Evolutionary conservation across 768 basidiomycete genomes (phyloP).

Genomic region (Trametes meyenii): DNA sequence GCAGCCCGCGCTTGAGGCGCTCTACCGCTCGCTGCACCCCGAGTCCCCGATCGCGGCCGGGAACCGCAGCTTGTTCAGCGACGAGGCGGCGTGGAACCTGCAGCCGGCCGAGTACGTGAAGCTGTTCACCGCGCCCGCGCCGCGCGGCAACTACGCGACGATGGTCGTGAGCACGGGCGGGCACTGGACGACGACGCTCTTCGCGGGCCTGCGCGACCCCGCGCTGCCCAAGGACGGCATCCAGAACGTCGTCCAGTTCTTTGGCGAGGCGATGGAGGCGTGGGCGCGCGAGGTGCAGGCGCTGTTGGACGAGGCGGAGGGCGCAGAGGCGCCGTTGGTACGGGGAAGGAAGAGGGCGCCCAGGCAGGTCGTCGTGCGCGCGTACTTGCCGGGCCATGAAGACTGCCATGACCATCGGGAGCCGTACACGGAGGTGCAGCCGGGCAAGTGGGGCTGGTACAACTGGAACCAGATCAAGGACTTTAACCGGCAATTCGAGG

Average conservation of each 20-base stretch:
- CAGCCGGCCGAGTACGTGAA: slow-evolving; percentile 56
- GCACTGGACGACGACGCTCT: slow-evolving; percentile 67
- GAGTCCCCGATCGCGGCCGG: slow-evolving; percentile 10
- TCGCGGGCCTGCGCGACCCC: slow-evolving; percentile 45
- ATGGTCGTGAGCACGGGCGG: slow-evolving; percentile 66
- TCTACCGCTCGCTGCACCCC: slow-evolving; percentile 33
- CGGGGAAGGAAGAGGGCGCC: slow-evolving; percentile 14
- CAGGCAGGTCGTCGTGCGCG: slow-evolving; percentile 54
- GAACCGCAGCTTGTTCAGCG: slow-evolving; percentile 48
- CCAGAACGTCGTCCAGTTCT: slow-evolving; percentile 57
- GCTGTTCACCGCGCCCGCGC: slow-evolving; percentile 48
- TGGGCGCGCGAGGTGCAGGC: slow-evolving; percentile 59
- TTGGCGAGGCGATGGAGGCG: slow-evolving; percentile 53
- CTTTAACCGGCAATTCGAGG: slow-evolving; percentile 63
- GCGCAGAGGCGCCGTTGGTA: slow-evolving; percentile 24
- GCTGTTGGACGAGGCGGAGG: slow-evolving; percentile 41
- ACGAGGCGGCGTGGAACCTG: slow-evolving; percentile 57
- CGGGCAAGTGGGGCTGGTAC: slow-evolving; percentile 53
- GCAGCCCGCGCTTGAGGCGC: slow-evolving; percentile 46
- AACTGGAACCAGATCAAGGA: slow-evolving; percentile 67
- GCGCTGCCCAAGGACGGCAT: slow-evolving; percentile 49
- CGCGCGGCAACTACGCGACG: slow-evolving; percentile 58
- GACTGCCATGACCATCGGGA: slow-evolving; percentile 53
- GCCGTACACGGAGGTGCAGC: slow-evolving; percentile 51
- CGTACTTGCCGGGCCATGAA: slow-evolving; percentile 69